Evolutionary conservation across 805 yeast genomes (phyloP).

Genomic region (Clavispora fructus): DNA sequence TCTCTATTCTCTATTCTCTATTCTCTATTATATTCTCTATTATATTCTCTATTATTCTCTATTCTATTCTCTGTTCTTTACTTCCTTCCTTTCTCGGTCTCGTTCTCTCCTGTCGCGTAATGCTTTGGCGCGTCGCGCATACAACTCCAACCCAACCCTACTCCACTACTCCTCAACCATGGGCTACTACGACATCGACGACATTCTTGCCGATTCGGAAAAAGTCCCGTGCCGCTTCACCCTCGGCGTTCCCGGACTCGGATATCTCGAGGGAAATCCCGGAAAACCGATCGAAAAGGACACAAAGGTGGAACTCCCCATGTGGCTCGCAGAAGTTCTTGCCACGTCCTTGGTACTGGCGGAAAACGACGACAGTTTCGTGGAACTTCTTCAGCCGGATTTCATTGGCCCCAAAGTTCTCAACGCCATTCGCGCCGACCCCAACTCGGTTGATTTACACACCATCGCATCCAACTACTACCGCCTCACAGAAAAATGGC

Average conservation of each 20-base stretch:
- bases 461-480: slow-evolving; percentile 64
- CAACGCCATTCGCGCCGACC: slow-evolving; percentile 77
- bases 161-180: slow-evolving; percentile 4
- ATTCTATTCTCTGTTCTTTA: too few species aligned
- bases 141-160: too few species aligned
- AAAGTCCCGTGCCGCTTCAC: slow-evolving; percentile 78
- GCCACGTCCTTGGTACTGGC: slow-evolving; percentile 43
- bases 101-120: too few species aligned
- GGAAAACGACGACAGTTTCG: slow-evolving; percentile 44
- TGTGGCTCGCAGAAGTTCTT: slow-evolving; percentile 81
- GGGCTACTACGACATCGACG: slow-evolving; percentile 70
- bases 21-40: too few species aligned
- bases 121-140: too few species aligned
- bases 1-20: too few species aligned
- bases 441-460: slow-evolving; percentile 62
- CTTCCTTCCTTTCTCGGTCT: too few species aligned
- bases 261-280: slow-evolving; percentile 76
- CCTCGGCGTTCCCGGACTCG: slow-evolving; percentile 78
- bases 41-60: too few species aligned
- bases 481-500: slow-evolving; percentile 71
- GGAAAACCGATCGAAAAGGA: slow-evolving; percentile 55
- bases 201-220: slow-evolving; percentile 64
- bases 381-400: slow-evolving; percentile 68
- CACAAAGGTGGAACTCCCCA: slow-evolving; percentile 70
- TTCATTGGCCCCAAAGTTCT: slow-evolving; percentile 59